phyloP scores from a whole-genome alignment of 148 eudicot species.

The Nyssa sinensis region DNA sequence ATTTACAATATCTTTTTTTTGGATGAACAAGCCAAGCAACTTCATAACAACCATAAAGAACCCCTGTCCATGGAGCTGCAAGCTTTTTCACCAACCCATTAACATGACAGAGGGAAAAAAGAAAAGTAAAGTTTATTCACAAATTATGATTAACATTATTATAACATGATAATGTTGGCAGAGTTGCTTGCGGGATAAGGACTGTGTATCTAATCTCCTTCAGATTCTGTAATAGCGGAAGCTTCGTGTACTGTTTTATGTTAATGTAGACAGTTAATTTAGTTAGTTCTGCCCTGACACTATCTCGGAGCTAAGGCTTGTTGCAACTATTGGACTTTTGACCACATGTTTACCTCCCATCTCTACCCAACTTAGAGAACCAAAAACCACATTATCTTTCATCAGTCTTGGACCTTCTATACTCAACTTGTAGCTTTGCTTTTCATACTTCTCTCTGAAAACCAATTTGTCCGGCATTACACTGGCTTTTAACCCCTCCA shows the following conservation, averaged over 20 bases:
- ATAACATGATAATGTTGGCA: background rate
- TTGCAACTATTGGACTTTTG: slow-evolving; percentile 45
- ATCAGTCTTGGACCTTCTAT: slow-evolving; percentile 28
- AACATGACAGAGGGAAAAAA: background rate
- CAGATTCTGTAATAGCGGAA: too few species aligned
- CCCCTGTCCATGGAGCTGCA: background rate
- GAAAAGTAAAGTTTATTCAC: background rate
- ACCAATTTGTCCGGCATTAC: slow-evolving; percentile 36
- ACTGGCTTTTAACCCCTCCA: slow-evolving; percentile 22
- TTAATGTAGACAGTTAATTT: slow-evolving; percentile 1
- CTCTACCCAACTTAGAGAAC: slow-evolving; percentile 45
- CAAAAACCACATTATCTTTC: slow-evolving; percentile 21
- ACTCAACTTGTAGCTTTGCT: slow-evolving; percentile 32
- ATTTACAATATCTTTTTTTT: background rate
- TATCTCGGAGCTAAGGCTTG: slow-evolving; percentile 18
- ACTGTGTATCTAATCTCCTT: too few species aligned
- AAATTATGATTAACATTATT: background rate
- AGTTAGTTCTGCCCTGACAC: background rate
- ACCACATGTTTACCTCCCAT: slow-evolving; percentile 30
- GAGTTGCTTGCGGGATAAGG: too few species aligned
- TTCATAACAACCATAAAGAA: background rate
- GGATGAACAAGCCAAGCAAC: slow-evolving; percentile 1
- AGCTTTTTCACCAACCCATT: background rate
- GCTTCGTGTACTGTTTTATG: too few species aligned
- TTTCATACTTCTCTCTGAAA: slow-evolving; percentile 37